Conservation (phyloP, 192 early-diverging fungal species). For the Spizellomyces sp. region DNA sequence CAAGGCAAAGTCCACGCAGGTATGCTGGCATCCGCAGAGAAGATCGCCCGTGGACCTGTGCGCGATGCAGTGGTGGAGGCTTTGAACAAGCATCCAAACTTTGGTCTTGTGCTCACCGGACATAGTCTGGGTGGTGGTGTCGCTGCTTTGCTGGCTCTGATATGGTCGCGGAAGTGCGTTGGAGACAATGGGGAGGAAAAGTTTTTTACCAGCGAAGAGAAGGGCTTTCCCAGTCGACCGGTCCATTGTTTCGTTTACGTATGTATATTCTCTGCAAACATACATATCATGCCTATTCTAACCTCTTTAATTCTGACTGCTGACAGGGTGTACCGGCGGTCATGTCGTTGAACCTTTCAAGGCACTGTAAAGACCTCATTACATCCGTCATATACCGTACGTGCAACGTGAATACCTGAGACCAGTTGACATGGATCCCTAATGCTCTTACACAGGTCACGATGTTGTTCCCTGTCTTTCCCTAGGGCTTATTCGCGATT, state of each 20-base stretch:
- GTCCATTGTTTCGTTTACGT: constrained; percentile 87
- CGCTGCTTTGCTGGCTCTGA: constrained; percentile 73
- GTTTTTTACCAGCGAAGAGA: constrained; percentile 21
- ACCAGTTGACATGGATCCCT: background rate
- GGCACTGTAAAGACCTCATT: constrained; percentile 69
- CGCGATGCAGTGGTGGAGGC: constrained; percentile 70
- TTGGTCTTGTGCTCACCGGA: constrained; percentile 82
- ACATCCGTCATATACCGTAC: constrained; percentile 61
- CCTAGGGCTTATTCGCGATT: constrained; percentile 77
- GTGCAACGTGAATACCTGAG: background rate
- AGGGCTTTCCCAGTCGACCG: constrained; percentile 63
- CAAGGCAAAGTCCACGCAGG: constrained; percentile 43
- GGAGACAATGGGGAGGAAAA: constrained; percentile 39
- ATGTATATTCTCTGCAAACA: constrained; percentile 53
- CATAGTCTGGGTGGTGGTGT: constrained; percentile 90
- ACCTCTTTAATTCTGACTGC: too few species aligned
- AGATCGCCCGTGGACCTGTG: constrained; percentile 35
- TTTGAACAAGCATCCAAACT: constrained; percentile 70
- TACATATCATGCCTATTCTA: too few species aligned
- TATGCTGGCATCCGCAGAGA: constrained; percentile 40
- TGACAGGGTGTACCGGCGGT: constrained; percentile 32
- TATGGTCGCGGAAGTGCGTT: constrained; percentile 69
- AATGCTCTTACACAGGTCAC: constrained; percentile 46
- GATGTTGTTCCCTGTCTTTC: constrained; percentile 82
- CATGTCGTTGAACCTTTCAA: constrained; percentile 73